Evolutionary conservation across 768 basidiomycete species (phyloP).

Genomic region (Pholiota conissans): DNA sequence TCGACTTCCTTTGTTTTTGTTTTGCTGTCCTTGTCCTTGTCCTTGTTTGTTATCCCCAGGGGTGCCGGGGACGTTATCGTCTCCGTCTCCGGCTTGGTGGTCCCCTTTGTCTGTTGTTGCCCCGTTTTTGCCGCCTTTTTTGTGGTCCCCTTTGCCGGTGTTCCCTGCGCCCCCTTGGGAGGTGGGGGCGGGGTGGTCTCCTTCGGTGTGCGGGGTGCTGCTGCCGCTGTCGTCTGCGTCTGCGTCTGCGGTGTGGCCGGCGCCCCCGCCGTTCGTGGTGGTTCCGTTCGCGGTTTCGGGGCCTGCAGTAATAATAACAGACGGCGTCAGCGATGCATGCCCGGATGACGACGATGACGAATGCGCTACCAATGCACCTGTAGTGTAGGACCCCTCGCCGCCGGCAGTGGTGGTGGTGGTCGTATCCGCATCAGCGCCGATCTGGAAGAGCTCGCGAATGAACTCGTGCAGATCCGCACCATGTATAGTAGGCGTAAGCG

Average conservation of each 20-base stretch:
- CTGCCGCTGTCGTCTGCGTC: conserved; percentile 9
- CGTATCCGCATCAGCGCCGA: conserved; percentile 4
- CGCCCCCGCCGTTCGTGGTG: conserved; percentile 3
- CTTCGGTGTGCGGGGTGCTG: conserved; percentile 5
- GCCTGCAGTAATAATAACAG: conserved; percentile 1
- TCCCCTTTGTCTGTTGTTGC: conserved; percentile 2
- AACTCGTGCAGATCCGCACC: conserved; percentile 32
- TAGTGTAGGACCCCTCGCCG: conserved; percentile 11
- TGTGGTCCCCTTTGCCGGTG: conserved; percentile 1
- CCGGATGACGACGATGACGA: conserved; percentile 12
- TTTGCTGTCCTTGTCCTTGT: conserved; percentile 6
- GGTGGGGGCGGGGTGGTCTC: not conserved
- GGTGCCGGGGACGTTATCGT: conserved; percentile 11
- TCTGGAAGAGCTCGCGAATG: conserved; percentile 29
- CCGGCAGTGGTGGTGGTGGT: no score
- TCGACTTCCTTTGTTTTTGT: not conserved
- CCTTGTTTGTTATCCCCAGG: conserved; percentile 6
- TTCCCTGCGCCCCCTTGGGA: not conserved
- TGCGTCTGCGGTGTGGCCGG: conserved; percentile 12
- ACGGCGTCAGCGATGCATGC: conserved; percentile 12
- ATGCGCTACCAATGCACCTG: conserved; percentile 36
- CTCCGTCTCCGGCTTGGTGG: conserved; percentile 7
- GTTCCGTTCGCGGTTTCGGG: conserved; percentile 1
- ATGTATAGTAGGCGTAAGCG: conserved; percentile 31
- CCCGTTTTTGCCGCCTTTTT: conserved; percentile 12